These are phyloP conservation scores for Rhynchosporium secalis DNA, from an alignment of 2,329 filamentous ascomycete species.

Conservation along the genomic window DNA sequence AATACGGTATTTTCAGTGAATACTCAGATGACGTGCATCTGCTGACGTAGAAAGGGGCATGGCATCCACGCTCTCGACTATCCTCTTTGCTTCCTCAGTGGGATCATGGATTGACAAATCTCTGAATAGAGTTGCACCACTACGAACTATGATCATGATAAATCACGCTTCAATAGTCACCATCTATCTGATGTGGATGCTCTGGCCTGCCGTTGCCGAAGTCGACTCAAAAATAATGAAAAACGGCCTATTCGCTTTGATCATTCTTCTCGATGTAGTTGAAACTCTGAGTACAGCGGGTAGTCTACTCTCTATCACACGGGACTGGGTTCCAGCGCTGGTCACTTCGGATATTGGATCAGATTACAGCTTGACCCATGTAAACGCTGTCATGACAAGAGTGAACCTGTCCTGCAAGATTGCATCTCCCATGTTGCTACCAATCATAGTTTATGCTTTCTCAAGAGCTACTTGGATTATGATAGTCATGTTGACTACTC, in stretches of 20 bases:
- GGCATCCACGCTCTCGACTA: slow-evolving; percentile 39
- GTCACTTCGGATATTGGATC: slow-evolving; percentile 31
- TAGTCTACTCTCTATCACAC: slow-evolving; percentile 45
- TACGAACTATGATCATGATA: slow-evolving; percentile 42
- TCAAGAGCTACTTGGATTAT: slow-evolving; percentile 43
- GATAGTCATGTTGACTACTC: slow-evolving; percentile 48
- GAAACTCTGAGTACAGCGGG: slow-evolving; percentile 44
- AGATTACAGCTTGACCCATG: slow-evolving; percentile 37
- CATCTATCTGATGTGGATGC: slow-evolving; percentile 39
- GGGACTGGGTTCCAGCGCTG: slow-evolving; percentile 44
- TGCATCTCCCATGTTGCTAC: slow-evolving; percentile 46
- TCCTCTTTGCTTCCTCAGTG: slow-evolving; percentile 43
- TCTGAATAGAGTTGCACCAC: slow-evolving; percentile 41
- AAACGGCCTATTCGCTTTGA: slow-evolving; percentile 36
- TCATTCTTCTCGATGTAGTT: slow-evolving; percentile 43
- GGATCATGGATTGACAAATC: slow-evolving; percentile 45
- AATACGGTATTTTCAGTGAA: slow-evolving; percentile 36
- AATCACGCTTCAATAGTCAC: slow-evolving; percentile 44
- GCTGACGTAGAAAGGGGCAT: slow-evolving; percentile 33
- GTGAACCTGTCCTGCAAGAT: slow-evolving; percentile 58
- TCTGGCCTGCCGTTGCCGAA: slow-evolving; percentile 41
- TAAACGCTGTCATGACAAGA: slow-evolving; percentile 54
- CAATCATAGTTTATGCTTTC: slow-evolving; percentile 50
- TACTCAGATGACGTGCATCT: slow-evolving; percentile 16
- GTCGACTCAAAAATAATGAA: slow-evolving; percentile 14